Base-by-base conservation (phyloP, 331 rosid genomes). In the Telfairia occidentalis region DNA sequence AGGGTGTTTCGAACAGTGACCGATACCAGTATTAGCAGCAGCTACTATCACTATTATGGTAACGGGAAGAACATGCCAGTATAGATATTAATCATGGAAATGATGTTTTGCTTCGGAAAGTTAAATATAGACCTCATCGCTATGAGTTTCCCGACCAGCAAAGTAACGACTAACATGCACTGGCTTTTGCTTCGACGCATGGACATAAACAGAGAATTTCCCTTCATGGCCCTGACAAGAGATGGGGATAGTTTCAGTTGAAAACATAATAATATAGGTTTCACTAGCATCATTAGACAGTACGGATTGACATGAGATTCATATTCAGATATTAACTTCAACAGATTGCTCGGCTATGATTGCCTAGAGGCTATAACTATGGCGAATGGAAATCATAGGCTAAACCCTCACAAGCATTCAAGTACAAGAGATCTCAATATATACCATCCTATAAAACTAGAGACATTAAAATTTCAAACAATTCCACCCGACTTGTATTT, bases 221-320 rank as follows among this genome's bases (percentile, higher is more conserved):
- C 92, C 99, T 77, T 96, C 99, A 79, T 96, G 97, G 79, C 97
- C 99, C 99, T 96, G 97, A 73, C 74, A 85, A 80, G 63, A 76
- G 72, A 63, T 71, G 7, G 58, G 69, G 78, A 70, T 35, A 74
- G 77, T 71, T 18, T 58, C 76, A 72, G 24, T 32, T 28, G 40
- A 77, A 65, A 37, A 77, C 32, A 74, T 46, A 60, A 34, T 70
- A 43, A 75, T 54, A 54, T 0, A 34, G 45, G 43, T 64, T 73
- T 37, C 7, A 23, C 53, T 8, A 37, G 59, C 75, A 46, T 71
- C 60, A 13, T n/a, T 67, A 70, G 13, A 70, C 26, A 16, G 18
- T 1, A 28, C 5, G 37, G 72, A 15, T 42, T 67, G 54, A 42
- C 1, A 67, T 70, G 75, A 70, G 7, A 70, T 70, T 70, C 23